phyloP scores from a whole-genome alignment of 305 asterid genomes.

The Fraxinus baroniana region DNA sequence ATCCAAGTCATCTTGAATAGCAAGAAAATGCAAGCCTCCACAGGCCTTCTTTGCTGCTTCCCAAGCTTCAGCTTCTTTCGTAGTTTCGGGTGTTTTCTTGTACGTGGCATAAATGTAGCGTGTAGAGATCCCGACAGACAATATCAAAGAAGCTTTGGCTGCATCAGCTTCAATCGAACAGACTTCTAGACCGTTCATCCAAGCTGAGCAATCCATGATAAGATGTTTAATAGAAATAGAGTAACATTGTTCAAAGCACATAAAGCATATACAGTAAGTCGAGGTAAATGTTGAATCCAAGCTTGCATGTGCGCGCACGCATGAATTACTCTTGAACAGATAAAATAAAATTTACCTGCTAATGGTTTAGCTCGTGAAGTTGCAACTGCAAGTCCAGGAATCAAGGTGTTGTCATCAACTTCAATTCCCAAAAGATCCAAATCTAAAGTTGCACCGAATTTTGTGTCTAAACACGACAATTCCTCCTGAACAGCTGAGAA shows the following conservation, averaged over 20 bases:
- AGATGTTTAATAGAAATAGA: not conserved
- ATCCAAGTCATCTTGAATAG: slow-evolving; percentile 77
- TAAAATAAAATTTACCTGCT: slow-evolving; percentile 52
- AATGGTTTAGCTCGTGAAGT: slow-evolving; percentile 84
- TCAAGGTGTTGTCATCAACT: slow-evolving; percentile 62
- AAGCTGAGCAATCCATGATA: slow-evolving; percentile 44
- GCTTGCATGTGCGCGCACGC: not conserved
- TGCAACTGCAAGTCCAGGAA: slow-evolving; percentile 93
- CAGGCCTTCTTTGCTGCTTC: slow-evolving; percentile 79
- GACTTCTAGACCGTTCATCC: slow-evolving; percentile 95
- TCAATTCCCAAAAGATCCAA: slow-evolving; percentile 94
- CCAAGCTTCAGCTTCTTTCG: slow-evolving; percentile 95
- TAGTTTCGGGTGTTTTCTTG: slow-evolving; percentile 65
- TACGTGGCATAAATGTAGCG: slow-evolving; percentile 76
- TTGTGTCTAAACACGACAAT: slow-evolving; percentile 57
- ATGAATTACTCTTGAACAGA: not conserved
- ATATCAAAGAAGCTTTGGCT: slow-evolving; percentile 48
- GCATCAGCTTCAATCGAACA: slow-evolving; percentile 76
- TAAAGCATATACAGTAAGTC: not conserved
- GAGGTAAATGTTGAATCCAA: not conserved
- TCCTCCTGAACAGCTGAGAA: slow-evolving; percentile 73
- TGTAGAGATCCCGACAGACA: slow-evolving; percentile 82
- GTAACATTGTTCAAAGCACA: not conserved
- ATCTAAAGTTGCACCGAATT: slow-evolving; percentile 76
- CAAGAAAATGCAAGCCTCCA: slow-evolving; percentile 92